Conservation (phyloP, 306 rosid genomes). For the Gillenia trifoliata region DNA sequence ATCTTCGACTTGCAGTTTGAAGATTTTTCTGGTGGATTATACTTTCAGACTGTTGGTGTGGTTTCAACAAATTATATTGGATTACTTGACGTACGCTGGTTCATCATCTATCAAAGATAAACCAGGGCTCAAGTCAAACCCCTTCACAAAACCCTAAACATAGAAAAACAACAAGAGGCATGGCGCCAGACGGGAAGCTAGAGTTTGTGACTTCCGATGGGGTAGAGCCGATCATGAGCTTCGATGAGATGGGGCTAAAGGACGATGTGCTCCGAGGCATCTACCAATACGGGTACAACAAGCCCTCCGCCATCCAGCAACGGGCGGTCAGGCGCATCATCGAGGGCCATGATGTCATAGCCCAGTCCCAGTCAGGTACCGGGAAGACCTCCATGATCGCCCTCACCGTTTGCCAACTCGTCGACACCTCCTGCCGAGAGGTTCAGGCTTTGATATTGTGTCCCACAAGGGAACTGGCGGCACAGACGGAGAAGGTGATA, state of each 20-base stretch:
- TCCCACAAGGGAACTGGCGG: conserved; percentile 90
- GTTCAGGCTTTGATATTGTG: conserved; percentile 88
- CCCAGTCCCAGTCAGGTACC: conserved; percentile 98
- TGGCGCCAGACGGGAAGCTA: too few relatives aligned
- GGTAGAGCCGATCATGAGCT: conserved; percentile 63
- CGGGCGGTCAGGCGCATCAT: conserved; percentile 88
- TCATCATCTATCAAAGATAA: too few relatives aligned
- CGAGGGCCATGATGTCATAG: conserved; percentile 89
- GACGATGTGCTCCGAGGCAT: conserved; percentile 86
- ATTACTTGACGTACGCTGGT: too few relatives aligned
- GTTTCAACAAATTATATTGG: too few relatives aligned
- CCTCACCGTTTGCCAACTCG: conserved; percentile 83
- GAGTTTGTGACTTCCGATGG: conserved; percentile 35
- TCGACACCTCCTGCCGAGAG: conserved; percentile 72
- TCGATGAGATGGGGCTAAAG: conserved; percentile 86
- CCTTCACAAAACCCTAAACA: too few relatives aligned
- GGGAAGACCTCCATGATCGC: conserved; percentile 97
- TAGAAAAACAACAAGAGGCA: too few relatives aligned
- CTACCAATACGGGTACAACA: conserved; percentile 84
- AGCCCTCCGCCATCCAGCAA: conserved; percentile 94
- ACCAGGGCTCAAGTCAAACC: too few relatives aligned
- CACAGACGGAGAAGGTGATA: conserved; percentile 90
- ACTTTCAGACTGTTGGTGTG: too few relatives aligned
- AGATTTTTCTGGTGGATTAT: too few relatives aligned
- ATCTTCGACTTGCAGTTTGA: too few relatives aligned